Evolutionary conservation across 805 yeast species (phyloP).

Genomic region (Candida quercuum): DNA sequence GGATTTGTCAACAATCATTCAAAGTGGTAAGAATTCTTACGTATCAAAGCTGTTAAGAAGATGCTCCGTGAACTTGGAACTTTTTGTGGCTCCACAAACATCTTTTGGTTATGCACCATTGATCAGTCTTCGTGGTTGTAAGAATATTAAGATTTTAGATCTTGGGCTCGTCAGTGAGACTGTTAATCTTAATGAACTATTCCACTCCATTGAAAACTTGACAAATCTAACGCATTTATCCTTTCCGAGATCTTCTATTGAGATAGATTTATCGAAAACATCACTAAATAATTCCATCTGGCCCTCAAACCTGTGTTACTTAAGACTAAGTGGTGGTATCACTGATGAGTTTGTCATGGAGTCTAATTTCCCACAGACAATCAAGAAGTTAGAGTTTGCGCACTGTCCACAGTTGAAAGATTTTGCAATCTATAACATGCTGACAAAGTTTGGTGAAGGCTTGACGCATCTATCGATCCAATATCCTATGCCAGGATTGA

Average conservation of each 20-base stretch:
- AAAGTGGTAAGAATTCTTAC: conserved; percentile 86
- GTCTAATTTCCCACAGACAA: conserved; percentile 68
- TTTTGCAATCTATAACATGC: conserved; percentile 54
- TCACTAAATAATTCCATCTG: conserved; percentile 52
- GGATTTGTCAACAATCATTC: conserved; percentile 76
- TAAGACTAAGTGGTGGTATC: conserved; percentile 86
- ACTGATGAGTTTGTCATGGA: conserved; percentile 70
- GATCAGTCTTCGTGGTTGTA: conserved; percentile 72
- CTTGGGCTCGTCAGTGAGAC: conserved; percentile 86
- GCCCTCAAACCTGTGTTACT: conserved; percentile 72
- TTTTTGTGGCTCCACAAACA: conserved; percentile 88
- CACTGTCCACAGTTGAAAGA: conserved; percentile 81
- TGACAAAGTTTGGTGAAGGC: conserved; percentile 60
- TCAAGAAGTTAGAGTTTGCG: conserved; percentile 69
- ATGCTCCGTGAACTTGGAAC: conserved; percentile 57
- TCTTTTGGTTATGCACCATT: conserved; percentile 91
- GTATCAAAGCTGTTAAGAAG: conserved; percentile 80
- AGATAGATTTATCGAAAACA: conserved; percentile 37
- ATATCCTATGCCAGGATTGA: conserved; percentile 85
- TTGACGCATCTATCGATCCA: conserved; percentile 59
- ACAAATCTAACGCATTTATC: conserved; percentile 65
- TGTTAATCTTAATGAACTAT: conserved; percentile 74
- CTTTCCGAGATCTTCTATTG: conserved; percentile 84
- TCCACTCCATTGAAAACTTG: conserved; percentile 63
- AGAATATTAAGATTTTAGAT: conserved; percentile 59